phyloP scores from a whole-genome alignment of 345 rosid species.

The Citrus reticulata region DNA sequence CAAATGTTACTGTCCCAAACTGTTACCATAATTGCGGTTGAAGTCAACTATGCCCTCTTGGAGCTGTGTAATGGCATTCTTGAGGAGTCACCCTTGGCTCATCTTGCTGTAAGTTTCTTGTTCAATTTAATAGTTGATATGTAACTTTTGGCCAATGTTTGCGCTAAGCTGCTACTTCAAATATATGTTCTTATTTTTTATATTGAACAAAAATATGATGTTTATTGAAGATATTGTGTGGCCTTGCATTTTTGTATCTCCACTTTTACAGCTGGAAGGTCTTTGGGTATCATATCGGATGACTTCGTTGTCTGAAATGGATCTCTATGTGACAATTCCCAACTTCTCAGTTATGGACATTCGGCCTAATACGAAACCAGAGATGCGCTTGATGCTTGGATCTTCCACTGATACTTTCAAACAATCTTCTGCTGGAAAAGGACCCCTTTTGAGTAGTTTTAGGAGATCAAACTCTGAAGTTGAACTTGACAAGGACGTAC shows the following conservation, averaged over 20 bases:
- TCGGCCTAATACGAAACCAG: conserved; percentile 87
- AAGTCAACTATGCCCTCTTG: conserved; percentile 78
- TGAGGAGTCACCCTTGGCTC: conserved; percentile 87
- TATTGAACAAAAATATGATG: background rate
- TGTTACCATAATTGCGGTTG: conserved; percentile 80
- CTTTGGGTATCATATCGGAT: conserved; percentile 91
- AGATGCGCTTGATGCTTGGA: conserved; percentile 99
- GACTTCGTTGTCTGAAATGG: conserved; percentile 89
- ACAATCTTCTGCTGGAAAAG: conserved; percentile 60
- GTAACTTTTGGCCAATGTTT: background rate
- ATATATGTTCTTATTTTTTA: background rate
- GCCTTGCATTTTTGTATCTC: conserved; percentile 3
- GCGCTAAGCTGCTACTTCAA: background rate
- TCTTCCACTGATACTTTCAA: conserved; percentile 85
- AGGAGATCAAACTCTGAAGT: conserved; percentile 47
- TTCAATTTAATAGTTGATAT: background rate
- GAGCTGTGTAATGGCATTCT: conserved; percentile 81
- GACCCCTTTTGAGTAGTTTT: conserved; percentile 45
- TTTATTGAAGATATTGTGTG: background rate
- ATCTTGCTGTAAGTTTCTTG: conserved; percentile 63
- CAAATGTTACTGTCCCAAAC: conserved; percentile 81
- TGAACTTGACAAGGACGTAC: conserved; percentile 47
- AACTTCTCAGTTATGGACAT: conserved; percentile 82
- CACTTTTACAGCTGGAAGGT: conserved; percentile 74
- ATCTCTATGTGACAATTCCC: conserved; percentile 87